phyloP scores from a whole-genome alignment of 2,329 filamentous ascomycete genomes.

The Tolypocladium endophyticum region DNA sequence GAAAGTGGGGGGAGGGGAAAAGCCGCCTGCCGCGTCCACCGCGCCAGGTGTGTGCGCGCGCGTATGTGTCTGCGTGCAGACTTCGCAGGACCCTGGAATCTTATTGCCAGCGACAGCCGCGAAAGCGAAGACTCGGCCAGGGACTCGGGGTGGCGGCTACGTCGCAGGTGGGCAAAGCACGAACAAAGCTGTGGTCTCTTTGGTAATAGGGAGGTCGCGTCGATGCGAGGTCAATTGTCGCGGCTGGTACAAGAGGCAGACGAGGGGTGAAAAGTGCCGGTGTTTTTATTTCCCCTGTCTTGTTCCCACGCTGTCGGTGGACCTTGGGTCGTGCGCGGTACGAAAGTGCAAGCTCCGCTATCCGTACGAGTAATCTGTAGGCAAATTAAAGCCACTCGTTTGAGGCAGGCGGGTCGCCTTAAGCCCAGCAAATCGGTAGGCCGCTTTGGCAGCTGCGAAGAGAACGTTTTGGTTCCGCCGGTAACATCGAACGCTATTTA shows the following conservation, averaged over 20 bases:
- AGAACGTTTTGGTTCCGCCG: too few species aligned
- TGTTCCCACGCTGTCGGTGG: not conserved
- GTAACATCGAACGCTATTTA: too few species aligned
- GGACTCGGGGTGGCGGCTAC: not conserved
- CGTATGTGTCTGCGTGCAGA: not conserved
- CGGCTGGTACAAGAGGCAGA: not conserved
- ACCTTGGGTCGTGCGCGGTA: not conserved
- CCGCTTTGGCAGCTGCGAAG: too few species aligned
- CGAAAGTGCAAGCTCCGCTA: not conserved
- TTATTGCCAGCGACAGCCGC: not conserved
- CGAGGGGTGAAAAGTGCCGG: not conserved
- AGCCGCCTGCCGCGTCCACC: not conserved
- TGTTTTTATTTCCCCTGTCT: not conserved
- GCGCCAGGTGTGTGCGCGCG: not conserved
- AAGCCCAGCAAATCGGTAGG: too few species aligned
- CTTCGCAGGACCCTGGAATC: not conserved
- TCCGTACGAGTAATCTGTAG: too few species aligned
- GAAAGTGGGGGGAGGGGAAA: constrained; percentile 15
- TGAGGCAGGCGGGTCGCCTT: too few species aligned
- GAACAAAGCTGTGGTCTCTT: not conserved
- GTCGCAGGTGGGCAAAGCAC: not conserved
- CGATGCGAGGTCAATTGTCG: not conserved
- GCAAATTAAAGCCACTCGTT: too few species aligned
- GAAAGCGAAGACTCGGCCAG: not conserved
- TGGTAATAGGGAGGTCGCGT: not conserved